phyloP scores from a whole-genome alignment of 805 yeast genomes.

The Cyberlindnera maritima region DNA sequence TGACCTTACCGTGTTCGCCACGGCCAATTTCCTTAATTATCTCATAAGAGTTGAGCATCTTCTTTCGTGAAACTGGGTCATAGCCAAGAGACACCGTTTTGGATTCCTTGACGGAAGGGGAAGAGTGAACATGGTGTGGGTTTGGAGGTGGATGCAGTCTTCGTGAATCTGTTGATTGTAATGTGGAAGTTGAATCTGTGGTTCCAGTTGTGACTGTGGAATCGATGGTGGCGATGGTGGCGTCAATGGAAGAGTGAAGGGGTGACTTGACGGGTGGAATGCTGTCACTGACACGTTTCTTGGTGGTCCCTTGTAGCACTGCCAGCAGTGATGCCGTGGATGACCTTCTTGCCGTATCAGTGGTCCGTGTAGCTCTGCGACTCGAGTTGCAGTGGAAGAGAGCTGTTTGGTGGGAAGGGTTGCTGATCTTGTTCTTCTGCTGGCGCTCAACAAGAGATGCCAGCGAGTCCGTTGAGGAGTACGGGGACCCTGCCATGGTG shows the following conservation, averaged over 20 bases:
- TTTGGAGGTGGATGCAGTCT: constrained; percentile 24
- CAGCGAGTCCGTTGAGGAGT: constrained; percentile 36
- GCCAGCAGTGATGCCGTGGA: constrained; percentile 20
- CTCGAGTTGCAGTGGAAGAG: constrained; percentile 20
- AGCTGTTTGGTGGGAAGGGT: constrained; percentile 39
- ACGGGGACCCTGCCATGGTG: constrained; percentile 18
- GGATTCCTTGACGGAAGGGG: constrained; percentile 72
- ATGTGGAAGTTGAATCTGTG: too few species aligned
- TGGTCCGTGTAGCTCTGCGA: not conserved
- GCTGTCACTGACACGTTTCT: constrained; percentile 11
- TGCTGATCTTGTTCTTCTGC: constrained; percentile 38
- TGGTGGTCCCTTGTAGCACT: constrained; percentile 7
- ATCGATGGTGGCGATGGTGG: not conserved
- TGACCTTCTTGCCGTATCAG: constrained; percentile 11
- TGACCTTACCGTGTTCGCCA: constrained; percentile 99
- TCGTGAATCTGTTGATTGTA: constrained; percentile 9
- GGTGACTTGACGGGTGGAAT: constrained; percentile 20
- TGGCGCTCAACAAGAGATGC: constrained; percentile 39
- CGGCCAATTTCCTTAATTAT: constrained; percentile 82
- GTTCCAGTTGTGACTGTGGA: not conserved
- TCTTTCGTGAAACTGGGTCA: constrained; percentile 81
- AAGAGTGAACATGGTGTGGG: constrained; percentile 27
- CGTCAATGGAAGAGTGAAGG: constrained; percentile 7
- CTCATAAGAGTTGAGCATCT: constrained; percentile 86
- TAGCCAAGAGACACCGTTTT: constrained; percentile 75